Evolutionary conservation across 179 eudicot species (phyloP), one percentile per base, ranked within the genome.

Genomic region (Silene vulgaris): DNA sequence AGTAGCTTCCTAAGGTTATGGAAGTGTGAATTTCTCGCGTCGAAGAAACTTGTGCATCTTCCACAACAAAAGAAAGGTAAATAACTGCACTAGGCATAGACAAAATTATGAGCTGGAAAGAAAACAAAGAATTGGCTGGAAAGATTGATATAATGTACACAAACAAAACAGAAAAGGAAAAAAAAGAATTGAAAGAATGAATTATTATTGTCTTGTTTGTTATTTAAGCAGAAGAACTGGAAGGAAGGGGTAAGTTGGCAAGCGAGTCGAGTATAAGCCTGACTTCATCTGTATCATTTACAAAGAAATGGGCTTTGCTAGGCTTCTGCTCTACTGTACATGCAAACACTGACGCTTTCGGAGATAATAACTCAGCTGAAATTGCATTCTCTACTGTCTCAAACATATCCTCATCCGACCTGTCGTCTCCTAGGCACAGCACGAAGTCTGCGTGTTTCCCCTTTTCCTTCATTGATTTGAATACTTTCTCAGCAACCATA

Each of bases 371-470:
- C 78, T 82, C 83, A 60, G 82, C 80, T n/a, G 90, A 80, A 50
- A 79, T 71, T 52, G 91, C 89, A 82, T 40, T 80, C 26, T 89
- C 90, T 48, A 93, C 87, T 19, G 83, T 82, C 80, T 89, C 95
- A 80, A 93, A 91, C 98, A 93, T 93, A 80, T 93, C 98, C 84
- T 93, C 97, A 28, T 91, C 95, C 21, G 98, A 93, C 82, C 94
- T 80, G 67, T 90, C 94, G 28, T 92, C 96, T 2, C 97, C 98
- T 43, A 93, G 89, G 74, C 97, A 93, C 62, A 92, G 85, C 73
- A 92, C 93, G 32, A 92, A 92, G 83, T 90, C 97, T 65, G 93
- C 93, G 20, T 72, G 84, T 74, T 83, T 84, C 70, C 90, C 90
- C 4, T 80, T 88, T 74, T 84, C 90, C 17, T 79, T 81, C 91